phyloP scores from a whole-genome alignment of 139 green algal species.

The Picocystis salinarum region DNA sequence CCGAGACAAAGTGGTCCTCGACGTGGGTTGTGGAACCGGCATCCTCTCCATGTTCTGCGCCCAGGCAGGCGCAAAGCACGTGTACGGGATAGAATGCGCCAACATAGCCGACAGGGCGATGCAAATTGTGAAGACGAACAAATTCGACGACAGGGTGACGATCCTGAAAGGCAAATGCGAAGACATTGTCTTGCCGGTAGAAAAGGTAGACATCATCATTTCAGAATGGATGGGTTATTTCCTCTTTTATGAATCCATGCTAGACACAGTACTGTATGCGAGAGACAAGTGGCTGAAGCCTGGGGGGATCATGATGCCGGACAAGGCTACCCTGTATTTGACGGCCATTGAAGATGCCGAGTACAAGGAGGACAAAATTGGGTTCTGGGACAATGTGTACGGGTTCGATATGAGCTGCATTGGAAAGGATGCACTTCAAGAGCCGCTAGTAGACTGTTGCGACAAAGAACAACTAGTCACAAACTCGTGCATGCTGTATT shows the following conservation, averaged over 20 bases:
- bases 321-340: conserved; percentile 42
- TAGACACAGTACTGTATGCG: conserved; percentile 70
- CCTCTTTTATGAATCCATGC: conserved; percentile 73
- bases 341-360: conserved; percentile 73
- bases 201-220: conserved; percentile 73
- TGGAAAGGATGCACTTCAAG: conserved; percentile 40
- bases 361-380: conserved; percentile 80
- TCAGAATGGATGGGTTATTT: conserved; percentile 86
- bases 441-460: conserved; percentile 67
- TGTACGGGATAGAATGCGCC: conserved; percentile 79
- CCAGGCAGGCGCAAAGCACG: conserved; percentile 63
- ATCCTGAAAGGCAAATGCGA: conserved; percentile 74
- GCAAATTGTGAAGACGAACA: conserved; percentile 67
- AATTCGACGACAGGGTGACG: conserved; percentile 37
- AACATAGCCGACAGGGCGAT: conserved; percentile 64
- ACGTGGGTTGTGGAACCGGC: conserved; percentile 31
- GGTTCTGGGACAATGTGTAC: conserved; percentile 79
- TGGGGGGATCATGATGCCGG: conserved; percentile 56
- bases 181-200: conserved; percentile 43
- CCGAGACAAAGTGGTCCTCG: conserved; percentile 44
- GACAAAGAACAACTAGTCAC: conserved; percentile 35
- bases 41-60: conserved; percentile 27
- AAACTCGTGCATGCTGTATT: conserved; percentile 18
- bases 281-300: conserved; percentile 67
- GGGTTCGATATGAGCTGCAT: conserved; percentile 79